phyloP scores from a whole-genome alignment of 768 basidiomycete genomes.

The Cyclocybe aegerita region DNA sequence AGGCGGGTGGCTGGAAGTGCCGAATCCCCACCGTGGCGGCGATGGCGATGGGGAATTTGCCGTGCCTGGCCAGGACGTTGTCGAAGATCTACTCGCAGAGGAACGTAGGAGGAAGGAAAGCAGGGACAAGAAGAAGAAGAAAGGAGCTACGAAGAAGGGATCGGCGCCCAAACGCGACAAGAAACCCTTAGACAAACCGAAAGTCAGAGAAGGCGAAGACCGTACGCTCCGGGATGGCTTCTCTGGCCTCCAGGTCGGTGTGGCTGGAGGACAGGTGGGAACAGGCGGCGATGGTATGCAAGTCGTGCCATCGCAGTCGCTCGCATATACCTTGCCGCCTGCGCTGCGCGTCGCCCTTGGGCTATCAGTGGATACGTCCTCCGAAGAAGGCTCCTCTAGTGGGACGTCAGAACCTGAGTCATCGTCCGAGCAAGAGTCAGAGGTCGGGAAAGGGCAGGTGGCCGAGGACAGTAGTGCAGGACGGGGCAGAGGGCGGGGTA shows the following conservation, averaged over 20 bases:
- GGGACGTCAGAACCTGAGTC: background rate
- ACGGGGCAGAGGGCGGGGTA: background rate
- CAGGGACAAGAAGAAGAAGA: background rate
- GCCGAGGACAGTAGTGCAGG: background rate
- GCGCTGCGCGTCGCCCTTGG: slow-evolving; percentile 53
- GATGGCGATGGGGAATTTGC: slow-evolving; percentile 1
- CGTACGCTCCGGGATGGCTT: background rate
- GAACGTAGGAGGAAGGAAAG: background rate
- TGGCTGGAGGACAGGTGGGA: background rate
- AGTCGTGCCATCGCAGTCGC: slow-evolving; percentile 12
- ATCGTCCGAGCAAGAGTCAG: background rate
- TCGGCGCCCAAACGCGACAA: background rate
- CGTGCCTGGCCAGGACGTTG: too few relatives aligned
- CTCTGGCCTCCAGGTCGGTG: background rate
- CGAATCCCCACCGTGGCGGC: background rate
- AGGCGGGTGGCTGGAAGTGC: background rate
- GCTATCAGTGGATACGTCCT: slow-evolving; percentile 23
- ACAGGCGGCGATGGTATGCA: slow-evolving; percentile 6
- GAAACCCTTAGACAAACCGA: background rate
- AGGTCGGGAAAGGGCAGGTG: background rate
- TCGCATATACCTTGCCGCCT: slow-evolving; percentile 30
- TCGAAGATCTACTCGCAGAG: background rate
- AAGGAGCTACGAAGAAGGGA: background rate
- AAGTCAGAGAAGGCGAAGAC: background rate
- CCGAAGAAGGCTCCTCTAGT: slow-evolving; percentile 4